phyloP scores from a whole-genome alignment of 202 grass and related monocot genomes.

The Hordeum pubiflorum region DNA sequence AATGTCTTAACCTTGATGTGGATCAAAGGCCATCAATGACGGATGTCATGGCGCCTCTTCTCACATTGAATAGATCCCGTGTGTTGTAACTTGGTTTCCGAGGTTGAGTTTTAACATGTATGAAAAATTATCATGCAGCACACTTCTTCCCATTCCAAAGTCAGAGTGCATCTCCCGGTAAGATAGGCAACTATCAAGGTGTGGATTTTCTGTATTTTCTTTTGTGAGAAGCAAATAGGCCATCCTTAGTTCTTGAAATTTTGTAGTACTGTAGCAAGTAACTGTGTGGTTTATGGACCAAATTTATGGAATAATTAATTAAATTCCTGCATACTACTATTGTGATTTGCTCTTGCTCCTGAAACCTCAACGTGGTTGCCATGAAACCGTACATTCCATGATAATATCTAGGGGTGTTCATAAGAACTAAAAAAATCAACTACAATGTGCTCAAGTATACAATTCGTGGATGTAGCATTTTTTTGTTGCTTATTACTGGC shows the following conservation, averaged over 20 bases:
- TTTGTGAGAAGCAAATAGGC: not conserved
- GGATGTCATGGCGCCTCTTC: not conserved
- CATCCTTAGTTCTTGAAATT: not conserved
- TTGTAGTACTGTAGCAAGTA: not conserved
- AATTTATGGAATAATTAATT: not conserved
- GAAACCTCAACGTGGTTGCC: not conserved
- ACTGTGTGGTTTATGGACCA: not conserved
- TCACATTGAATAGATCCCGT: not conserved
- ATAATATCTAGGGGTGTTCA: too few species aligned
- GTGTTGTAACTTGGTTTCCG: not conserved
- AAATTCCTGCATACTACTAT: not conserved
- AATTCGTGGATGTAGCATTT: too few species aligned
- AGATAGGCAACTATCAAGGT: not conserved
- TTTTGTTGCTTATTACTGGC: too few species aligned
- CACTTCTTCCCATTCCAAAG: not conserved
- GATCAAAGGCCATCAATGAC: not conserved
- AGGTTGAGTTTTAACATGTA: not conserved
- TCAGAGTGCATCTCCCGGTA: not conserved
- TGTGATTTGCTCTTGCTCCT: not conserved
- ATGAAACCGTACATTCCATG: too few species aligned
- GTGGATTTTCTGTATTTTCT: not conserved
- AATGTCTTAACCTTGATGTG: too few species aligned
- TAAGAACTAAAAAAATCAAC: too few species aligned
- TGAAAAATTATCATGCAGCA: not conserved
- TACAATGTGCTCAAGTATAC: too few species aligned